These are phyloP conservation scores for Plectranthus barbatus DNA, from an alignment of 257 asterid species.

Conservation along the genomic window DNA sequence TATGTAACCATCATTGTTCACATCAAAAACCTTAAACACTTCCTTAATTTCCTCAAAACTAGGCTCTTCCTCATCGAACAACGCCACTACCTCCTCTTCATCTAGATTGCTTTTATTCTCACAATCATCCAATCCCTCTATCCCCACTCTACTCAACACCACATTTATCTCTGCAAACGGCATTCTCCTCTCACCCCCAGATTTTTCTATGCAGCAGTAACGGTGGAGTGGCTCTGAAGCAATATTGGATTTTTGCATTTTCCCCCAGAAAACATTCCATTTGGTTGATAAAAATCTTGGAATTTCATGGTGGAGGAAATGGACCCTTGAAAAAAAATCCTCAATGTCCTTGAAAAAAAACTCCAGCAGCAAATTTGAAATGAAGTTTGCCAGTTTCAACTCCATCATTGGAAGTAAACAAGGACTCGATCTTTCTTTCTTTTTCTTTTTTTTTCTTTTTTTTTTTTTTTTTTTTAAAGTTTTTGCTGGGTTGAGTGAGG, in stretches of 20 bases:
- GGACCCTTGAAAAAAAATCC: neutral
- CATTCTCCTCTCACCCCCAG: neutral
- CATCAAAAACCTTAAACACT: constrained; percentile 40
- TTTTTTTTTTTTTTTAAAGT: no score
- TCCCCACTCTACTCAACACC: constrained; percentile 24
- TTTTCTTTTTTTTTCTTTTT: neutral
- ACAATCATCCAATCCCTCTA: constrained; percentile 16
- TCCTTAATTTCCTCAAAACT: constrained; percentile 32
- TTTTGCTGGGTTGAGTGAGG: neutral
- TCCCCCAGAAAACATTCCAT: neutral
- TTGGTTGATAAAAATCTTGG: neutral
- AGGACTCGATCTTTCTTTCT: neutral
- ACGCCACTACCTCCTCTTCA: constrained; percentile 5
- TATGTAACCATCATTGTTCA: constrained; percentile 35
- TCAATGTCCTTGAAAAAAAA: constrained; percentile 4
- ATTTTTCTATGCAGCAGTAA: neutral
- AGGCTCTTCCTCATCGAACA: constrained; percentile 33
- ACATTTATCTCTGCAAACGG: constrained; percentile 13
- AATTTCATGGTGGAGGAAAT: neutral
- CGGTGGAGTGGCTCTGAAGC: neutral
- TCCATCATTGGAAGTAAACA: constrained; percentile 8
- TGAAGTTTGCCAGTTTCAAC: constrained; percentile 10
- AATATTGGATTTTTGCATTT: neutral
- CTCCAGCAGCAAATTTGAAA: constrained; percentile 15
- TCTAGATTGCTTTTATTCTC: neutral